These are phyloP conservation scores for Ajuga reptans DNA, from an alignment of 305 asterid species.

Conservation along the genomic window DNA sequence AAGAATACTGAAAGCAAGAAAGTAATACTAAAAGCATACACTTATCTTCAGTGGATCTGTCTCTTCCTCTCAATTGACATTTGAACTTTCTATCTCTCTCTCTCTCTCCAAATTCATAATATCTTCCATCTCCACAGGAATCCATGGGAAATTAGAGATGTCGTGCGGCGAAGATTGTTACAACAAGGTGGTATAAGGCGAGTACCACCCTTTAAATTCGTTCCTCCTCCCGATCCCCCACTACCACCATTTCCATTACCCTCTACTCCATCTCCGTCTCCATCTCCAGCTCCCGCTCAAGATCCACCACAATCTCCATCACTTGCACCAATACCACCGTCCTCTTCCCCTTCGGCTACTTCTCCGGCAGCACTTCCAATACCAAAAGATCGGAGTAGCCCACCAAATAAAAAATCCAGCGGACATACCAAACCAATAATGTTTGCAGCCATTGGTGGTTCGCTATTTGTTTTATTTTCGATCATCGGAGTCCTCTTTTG, in stretches of 20 bases:
- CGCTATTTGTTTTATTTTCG: slow-evolving; percentile 38
- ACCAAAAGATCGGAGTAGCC: slow-evolving; percentile 16
- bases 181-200: slow-evolving; percentile 11
- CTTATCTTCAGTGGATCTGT: not conserved
- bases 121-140: slow-evolving; percentile 29
- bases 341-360: slow-evolving; percentile 25
- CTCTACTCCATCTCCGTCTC: slow-evolving; percentile 22
- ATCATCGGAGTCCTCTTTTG: slow-evolving; percentile 27
- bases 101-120: not conserved
- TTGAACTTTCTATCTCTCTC: not conserved
- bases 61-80: not conserved
- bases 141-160: slow-evolving; percentile 27
- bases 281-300: slow-evolving; percentile 20
- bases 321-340: slow-evolving; percentile 20
- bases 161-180: slow-evolving; percentile 23
- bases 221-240: slow-evolving; percentile 4
- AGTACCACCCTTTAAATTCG: not conserved
- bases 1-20: not conserved
- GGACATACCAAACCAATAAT: slow-evolving; percentile 23
- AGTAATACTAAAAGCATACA: not conserved
- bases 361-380: slow-evolving; percentile 32
- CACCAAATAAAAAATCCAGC: not conserved
- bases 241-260: slow-evolving; percentile 15
- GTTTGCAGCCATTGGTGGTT: slow-evolving; percentile 45
- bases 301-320: slow-evolving; percentile 22